Conservation (phyloP, 139 green algal genomes). For the Astrephomene gubernaculifera region DNA sequence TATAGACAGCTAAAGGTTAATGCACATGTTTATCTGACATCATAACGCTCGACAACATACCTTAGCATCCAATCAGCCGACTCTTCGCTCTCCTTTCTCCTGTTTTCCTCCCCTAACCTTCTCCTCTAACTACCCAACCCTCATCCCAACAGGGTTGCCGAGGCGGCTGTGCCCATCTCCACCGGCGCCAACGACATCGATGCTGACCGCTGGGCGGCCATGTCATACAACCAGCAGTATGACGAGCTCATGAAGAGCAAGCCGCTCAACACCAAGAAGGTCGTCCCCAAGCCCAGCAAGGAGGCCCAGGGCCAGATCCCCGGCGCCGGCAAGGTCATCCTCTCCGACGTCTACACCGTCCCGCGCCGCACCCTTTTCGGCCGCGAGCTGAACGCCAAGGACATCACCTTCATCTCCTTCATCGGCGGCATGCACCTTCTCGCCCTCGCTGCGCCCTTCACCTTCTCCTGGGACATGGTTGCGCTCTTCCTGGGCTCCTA, state of each 20-base stretch:
- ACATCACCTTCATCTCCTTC: conserved; percentile 84
- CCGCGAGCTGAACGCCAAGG: conserved; percentile 76
- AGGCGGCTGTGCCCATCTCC: background rate
- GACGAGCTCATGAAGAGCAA: conserved; percentile 73
- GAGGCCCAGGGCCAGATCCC: conserved; percentile 69
- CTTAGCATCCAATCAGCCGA: no score
- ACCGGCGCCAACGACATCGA: background rate
- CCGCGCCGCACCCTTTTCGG: conserved; percentile 67
- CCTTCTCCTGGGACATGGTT: conserved; percentile 87
- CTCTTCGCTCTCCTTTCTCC: no score
- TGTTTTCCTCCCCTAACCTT: background rate
- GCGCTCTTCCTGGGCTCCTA: conserved; percentile 87
- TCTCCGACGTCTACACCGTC: conserved; percentile 76
- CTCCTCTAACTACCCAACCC: background rate
- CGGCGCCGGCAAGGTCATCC: conserved; percentile 65
- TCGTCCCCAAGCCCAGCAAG: conserved; percentile 83
- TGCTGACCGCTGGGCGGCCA: background rate
- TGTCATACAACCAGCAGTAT: conserved; percentile 89
- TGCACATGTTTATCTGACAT: no score
- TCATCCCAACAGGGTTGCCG: conserved; percentile 22
- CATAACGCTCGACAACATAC: no score
- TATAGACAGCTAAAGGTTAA: no score
- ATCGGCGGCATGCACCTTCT: conserved; percentile 85
- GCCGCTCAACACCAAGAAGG: conserved; percentile 70
- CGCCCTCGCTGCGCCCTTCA: conserved; percentile 80